These are phyloP conservation scores for Seiridium cupressi DNA, from an alignment of 2,329 filamentous ascomycete species.

Conservation along the genomic window DNA sequence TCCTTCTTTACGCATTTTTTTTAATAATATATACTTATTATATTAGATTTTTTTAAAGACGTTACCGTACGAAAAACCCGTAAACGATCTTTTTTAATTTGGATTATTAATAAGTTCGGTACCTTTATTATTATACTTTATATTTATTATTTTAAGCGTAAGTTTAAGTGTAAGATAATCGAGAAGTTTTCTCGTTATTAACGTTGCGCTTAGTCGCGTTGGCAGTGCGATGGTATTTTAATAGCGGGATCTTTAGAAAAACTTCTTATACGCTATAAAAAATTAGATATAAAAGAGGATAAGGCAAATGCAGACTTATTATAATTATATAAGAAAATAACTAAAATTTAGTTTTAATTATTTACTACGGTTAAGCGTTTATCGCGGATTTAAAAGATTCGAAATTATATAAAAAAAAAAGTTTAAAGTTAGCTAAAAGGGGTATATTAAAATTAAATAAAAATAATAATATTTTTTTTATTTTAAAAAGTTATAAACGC, in stretches of 20 bases:
- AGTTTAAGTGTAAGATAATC: not conserved
- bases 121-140: not conserved
- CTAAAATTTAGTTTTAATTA: not conserved
- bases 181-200: not conserved
- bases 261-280: not conserved
- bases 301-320: not conserved
- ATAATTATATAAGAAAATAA: not conserved
- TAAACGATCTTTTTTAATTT: not conserved
- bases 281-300: not conserved
- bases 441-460: not conserved
- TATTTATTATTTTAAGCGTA: not conserved
- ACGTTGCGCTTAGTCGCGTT: not conserved
- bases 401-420: not conserved
- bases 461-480: not conserved
- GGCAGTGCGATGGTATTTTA: not conserved
- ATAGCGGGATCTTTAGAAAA: not conserved
- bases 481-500: not conserved
- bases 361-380: not conserved
- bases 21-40: constrained; percentile 2
- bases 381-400: not conserved
- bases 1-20: not conserved
- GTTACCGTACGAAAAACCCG: no score
- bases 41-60: not conserved
- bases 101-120: not conserved
- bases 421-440: not conserved